Base-by-base conservation (phyloP, 2,329 filamentous ascomycete genomes). In the Epicoccum sorghinum region DNA sequence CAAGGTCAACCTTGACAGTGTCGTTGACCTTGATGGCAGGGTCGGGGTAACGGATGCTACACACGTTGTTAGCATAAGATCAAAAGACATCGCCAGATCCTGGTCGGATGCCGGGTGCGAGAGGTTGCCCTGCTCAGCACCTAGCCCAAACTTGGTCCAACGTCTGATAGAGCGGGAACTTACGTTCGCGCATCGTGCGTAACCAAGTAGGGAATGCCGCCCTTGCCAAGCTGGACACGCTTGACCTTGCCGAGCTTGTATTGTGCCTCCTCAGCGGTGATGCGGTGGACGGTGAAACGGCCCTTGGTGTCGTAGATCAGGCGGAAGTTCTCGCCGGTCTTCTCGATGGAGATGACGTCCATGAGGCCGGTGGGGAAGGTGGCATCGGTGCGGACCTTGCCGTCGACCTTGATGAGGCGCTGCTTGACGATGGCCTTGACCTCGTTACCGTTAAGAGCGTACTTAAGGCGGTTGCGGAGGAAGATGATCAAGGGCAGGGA, bases 121-220 rank as follows among this genome's bases (percentile, higher is more conserved):
- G 54, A 70, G 65, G 63, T 69, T 62, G 57, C 64, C 66, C 68
- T 69, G 64, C 52, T 55, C 52, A 57, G 55, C 67, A 72, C 66
- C 70, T 70, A 70, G 70, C 71, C 72, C 71, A 75, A 71, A 72
- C 71, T 72, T 58, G 70, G 70, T 93, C 91, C 93, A 97, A 97
- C 93, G 93, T 89, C 93, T 97, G 93, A 97, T 93, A 95, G 93
- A 97, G 89, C 90, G 83, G 86, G 89, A 89, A 98, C 93, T 96
- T 86, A 99, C 93, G 95, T 99, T 92, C 95, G 90, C 84, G 95
- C 95, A 95, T 99, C 95, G 91, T 99, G 95, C 93, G 95, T 99
- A 91, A 99, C 95, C 92, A 98, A 97, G 93, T 96, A 99, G 96
- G 95, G 95, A 89, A 99, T 96, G 86, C 93, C 95, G 83, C 95